Evolutionary conservation across 2,329 filamentous ascomycete species (phyloP).

Genomic region (Conoideocrella luteorostrata): DNA sequence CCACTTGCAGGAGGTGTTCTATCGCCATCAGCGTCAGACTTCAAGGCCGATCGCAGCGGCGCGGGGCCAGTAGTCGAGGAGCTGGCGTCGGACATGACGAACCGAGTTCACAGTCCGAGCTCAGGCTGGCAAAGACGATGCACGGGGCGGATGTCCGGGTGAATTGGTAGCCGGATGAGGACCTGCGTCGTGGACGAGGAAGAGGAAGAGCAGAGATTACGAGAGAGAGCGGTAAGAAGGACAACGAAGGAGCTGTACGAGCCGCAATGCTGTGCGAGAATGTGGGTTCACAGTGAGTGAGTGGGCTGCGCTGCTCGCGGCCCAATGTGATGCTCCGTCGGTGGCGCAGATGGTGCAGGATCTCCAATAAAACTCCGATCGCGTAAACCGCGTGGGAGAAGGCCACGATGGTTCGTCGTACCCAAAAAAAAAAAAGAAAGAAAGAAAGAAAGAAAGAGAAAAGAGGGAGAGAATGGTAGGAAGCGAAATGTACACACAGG

Average conservation of each 20-base stretch:
- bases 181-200: background rate
- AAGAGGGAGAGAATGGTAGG: background rate
- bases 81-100: slow-evolving; percentile 22
- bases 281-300: slow-evolving; percentile 1
- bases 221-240: background rate
- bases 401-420: too few species aligned
- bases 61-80: slow-evolving; percentile 16
- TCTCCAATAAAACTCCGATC: too few species aligned
- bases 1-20: slow-evolving; percentile 29
- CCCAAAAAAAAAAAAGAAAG: background rate
- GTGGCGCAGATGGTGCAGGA: too few species aligned
- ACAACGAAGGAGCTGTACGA: background rate
- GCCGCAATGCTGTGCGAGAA: background rate
- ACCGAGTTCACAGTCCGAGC: too few species aligned
- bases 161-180: background rate
- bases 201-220: background rate
- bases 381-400: too few species aligned
- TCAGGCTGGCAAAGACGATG: too few species aligned
- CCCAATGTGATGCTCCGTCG: background rate
- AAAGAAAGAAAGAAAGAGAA: background rate
- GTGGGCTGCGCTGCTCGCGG: slow-evolving; percentile 1
- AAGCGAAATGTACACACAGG: background rate
- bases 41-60: slow-evolving; percentile 37
- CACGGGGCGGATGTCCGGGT: too few species aligned
- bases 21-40: slow-evolving; percentile 35